Evolutionary conservation across 805 yeast species (phyloP), one percentile per base, ranked within the genome.

Genomic region (Yarrowia sp.): DNA sequence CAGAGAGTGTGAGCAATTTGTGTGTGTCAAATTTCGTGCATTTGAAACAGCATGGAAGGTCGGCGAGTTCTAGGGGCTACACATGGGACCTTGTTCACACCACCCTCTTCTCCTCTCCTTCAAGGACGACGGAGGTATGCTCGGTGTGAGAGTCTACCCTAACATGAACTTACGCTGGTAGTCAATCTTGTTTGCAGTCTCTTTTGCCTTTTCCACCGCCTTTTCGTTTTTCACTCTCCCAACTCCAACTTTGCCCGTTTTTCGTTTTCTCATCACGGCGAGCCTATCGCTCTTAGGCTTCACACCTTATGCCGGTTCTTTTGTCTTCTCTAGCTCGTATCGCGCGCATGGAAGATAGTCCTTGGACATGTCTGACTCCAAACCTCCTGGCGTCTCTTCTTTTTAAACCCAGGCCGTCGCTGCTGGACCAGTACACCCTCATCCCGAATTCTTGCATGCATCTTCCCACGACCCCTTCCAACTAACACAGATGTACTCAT

Each of bases 401-500:
- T 56, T 22, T 56, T 42, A 41, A 41, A 41, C 63, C 46, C 63
- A 32, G 38, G 8, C 38, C 2, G 45, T 8, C 61, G 32, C 58
- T 40, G 38, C 32, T 36, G 15, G 16, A 16, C 15, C 45, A 15
- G 12, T 14, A 10, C 26, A 26, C 14, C 12, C n/a, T 43, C n/a
- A 8, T 11, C 36, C 32, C 42, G 36, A 14, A 26, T 14, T 16
- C 8, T 50, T 52, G 58, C 58, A 52, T 52, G 58, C 58, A 36
- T 35, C 49, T 8, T 5, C 12, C 22, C 19, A 32, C 49, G 16
- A 16, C 49, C 8, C 26, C 49, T 19, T 41, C 58, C 45, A 42
- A 43, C 65, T 59, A 59, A 59, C 65, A 59, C 65, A 59, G 65
- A 59, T 59, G 65, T 59, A 59, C 65, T 43, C 65, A n/a, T 59